Base-by-base conservation (phyloP, 2,329 filamentous ascomycete genomes). In the Hirsutella minnesotensis region DNA sequence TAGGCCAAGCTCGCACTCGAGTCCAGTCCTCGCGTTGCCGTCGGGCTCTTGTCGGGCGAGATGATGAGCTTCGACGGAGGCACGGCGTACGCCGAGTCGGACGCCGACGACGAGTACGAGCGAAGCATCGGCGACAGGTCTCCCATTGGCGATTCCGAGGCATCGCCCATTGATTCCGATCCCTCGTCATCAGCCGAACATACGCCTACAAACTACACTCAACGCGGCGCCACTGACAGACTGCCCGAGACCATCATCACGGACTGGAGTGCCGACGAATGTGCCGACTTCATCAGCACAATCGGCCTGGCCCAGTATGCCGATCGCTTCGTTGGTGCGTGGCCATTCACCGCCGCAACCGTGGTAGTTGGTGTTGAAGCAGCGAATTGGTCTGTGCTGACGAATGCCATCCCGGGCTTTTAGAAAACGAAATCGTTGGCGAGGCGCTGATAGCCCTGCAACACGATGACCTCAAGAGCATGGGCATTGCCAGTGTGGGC, bases 371-470 rank as follows among this genome's bases (percentile, higher is more conserved):
- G n/a, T 12, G 10, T 38, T 9, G 10, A 9, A 9, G 4, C 20
- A 31, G n/a, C n/a, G n/a, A n/a, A n/a, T n/a, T n/a, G n/a, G n/a
- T n/a, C n/a, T n/a, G n/a, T n/a, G 20, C 51, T 55, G 42, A 54
- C 46, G 21, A 22, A 19, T 33, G n/a, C 10, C 33, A 21, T 13
- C 24, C 16, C 35, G 19, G 39, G 34, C 29, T 24, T 44, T 41
- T 60, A 92, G 92, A 95, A 56, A 94, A 98, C 58, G 88, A 87
- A 49, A 94, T 98, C 53, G 83, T 89, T 31, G 92, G 92, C 50
- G 88, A 96, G 60, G 90, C 86, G 41, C 70, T 98, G 48, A 79
- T 95, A 44, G 86, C 86, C 34, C 68, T 98, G 49, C 83, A 85
- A 49, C 92, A 96, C 59, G 86, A 94, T 44, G 90, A 96, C 59